Conservation (phyloP, 345 rosid genomes). For the Bretschneidera sinensis region DNA sequence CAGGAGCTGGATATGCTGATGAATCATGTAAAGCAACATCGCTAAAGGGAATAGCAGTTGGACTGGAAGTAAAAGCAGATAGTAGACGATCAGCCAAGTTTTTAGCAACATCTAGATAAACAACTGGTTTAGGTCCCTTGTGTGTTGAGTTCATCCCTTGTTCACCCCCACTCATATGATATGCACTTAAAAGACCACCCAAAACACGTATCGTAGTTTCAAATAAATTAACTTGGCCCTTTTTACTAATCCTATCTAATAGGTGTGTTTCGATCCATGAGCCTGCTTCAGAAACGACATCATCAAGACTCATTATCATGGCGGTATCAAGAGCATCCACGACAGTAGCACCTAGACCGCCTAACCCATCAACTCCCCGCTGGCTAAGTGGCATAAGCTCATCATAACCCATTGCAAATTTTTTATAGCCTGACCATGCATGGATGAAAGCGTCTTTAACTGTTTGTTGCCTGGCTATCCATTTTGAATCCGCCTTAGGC, state of each 20-base stretch:
- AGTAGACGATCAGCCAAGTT: conserved; percentile 84
- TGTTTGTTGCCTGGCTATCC: conserved; percentile 63
- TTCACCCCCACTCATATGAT: conserved; percentile 86
- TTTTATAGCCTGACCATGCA: conserved; percentile 95
- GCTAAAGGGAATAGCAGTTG: conserved; percentile 77
- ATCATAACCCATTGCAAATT: conserved; percentile 84
- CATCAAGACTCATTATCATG: conserved; percentile 88
- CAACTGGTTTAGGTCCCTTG: conserved; percentile 59
- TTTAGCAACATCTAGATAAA: conserved; percentile 80
- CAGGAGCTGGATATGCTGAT: conserved; percentile 82
- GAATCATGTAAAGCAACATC: conserved; percentile 74
- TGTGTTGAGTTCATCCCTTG: conserved; percentile 39
- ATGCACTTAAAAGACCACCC: conserved; percentile 98
- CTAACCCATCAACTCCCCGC: conserved; percentile 77
- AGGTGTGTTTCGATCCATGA: conserved; percentile 81
- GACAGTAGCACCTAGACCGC: conserved; percentile 95
- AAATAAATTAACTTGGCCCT: conserved; percentile 95
- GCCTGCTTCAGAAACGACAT: conserved; percentile 77
- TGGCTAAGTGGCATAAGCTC: conserved; percentile 87
- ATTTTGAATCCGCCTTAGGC: conserved; percentile 34
- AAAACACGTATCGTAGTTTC: conserved; percentile 96
- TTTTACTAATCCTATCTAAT: conserved; percentile 65
- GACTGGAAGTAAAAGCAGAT: conserved; percentile 78
- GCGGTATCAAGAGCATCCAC: conserved; percentile 99
- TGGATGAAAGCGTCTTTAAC: conserved; percentile 83